These are phyloP conservation scores for Gracilariopsis chorda DNA, from an alignment of 23 red algal species.

Conservation along the genomic window DNA sequence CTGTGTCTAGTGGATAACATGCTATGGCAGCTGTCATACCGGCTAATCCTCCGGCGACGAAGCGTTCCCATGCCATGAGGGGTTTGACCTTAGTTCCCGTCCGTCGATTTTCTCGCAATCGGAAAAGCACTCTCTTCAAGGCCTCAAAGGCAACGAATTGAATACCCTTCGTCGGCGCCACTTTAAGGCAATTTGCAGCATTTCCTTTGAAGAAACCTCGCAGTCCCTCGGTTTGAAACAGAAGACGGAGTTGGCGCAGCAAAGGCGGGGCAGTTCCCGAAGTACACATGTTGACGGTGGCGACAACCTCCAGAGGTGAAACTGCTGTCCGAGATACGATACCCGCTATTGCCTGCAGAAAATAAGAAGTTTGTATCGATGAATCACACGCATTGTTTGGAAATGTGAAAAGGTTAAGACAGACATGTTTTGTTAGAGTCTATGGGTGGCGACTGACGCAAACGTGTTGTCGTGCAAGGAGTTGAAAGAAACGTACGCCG, in stretches of 20 bases:
- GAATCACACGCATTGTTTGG: neutral
- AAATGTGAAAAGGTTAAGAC: too few species aligned
- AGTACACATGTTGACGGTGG: constrained; percentile 89
- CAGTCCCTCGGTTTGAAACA: constrained; percentile 81
- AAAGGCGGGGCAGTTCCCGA: constrained; percentile 45
- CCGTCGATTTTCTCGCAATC: neutral
- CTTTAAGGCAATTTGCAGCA: constrained; percentile 90
- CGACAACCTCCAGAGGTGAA: constrained; percentile 91
- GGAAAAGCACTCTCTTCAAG: constrained; percentile 67
- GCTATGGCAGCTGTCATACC: constrained; percentile 80
- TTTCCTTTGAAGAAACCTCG: constrained; percentile 95
- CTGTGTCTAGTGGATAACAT: constrained; percentile 90
- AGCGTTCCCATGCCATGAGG: constrained; percentile 64
- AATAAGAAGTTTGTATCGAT: neutral
- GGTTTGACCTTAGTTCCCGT: constrained; percentile 11
- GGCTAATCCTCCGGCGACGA: constrained; percentile 82
- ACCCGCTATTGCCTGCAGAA: constrained; percentile 76
- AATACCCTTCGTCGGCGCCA: constrained; percentile 91
- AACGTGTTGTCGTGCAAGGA: too few species aligned
- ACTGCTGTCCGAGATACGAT: constrained; percentile 87
- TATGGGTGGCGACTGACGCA: neutral
- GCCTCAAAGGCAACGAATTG: constrained; percentile 93
- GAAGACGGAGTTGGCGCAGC: constrained; percentile 55
- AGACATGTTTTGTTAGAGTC: too few species aligned
- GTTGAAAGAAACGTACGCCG: constrained; percentile 49